Evolutionary conservation across 352 stramenopile genomes (phyloP).

Genomic region (Phytophthora multivora): DNA sequence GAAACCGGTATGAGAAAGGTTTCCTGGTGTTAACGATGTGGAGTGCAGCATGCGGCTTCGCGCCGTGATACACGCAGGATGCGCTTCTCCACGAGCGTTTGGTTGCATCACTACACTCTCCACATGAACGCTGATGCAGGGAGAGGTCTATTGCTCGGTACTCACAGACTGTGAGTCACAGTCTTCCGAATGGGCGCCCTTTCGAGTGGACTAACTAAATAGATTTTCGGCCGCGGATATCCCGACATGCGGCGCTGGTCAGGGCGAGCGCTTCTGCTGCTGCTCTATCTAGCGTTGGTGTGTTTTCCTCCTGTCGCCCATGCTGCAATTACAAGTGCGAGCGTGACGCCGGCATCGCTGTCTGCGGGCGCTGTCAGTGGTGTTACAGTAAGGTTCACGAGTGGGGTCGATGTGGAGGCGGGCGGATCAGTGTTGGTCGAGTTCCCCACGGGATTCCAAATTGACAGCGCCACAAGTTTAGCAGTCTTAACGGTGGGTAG

Average conservation of each 20-base stretch:
- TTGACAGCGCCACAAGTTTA: constrained; percentile 20
- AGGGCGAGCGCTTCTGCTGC: constrained; percentile 3
- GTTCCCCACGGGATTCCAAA: constrained; percentile 40
- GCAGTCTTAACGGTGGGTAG: constrained; percentile 9
- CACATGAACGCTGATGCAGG: too few species aligned
- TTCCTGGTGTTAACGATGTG: too few species aligned
- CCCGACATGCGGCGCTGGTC: constrained; percentile 13
- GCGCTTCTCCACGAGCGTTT: too few species aligned
- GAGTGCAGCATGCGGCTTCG: too few species aligned
- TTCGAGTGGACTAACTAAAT: constrained; percentile 7
- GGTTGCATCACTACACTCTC: too few species aligned
- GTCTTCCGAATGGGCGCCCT: constrained; percentile 2
- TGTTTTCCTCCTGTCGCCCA: neutral
- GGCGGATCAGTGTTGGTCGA: constrained; percentile 29
- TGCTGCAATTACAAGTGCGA: constrained; percentile 27
- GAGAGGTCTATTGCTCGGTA: too few species aligned
- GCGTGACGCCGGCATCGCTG: constrained; percentile 29
- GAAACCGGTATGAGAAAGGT: too few species aligned
- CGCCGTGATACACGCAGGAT: too few species aligned
- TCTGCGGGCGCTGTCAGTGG: constrained; percentile 24
- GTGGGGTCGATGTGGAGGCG: constrained; percentile 25
- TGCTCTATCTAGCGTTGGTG: constrained; percentile 2
- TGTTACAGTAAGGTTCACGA: constrained; percentile 37
- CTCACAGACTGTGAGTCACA: neutral
- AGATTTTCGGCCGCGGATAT: constrained; percentile 14